Percentiles rank a stretch among this genome's conserved stretches.
Evolutionary conservation across 192 early-diverging fungal genomes (phyloP).

Genomic region (Coemansia sp.): DNA sequence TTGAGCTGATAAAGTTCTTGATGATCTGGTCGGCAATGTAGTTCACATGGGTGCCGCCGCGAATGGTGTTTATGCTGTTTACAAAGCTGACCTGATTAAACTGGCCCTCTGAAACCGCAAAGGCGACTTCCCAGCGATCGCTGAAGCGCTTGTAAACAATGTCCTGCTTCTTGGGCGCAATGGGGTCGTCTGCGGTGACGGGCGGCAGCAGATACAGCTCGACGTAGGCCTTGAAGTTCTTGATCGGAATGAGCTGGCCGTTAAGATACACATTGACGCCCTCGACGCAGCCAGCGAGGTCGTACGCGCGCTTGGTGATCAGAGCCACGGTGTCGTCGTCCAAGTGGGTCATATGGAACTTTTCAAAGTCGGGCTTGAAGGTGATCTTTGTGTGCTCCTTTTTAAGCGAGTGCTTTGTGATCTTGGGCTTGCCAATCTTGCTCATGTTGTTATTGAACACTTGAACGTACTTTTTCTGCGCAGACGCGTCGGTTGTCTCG

Average conservation of each 20-base stretch:
- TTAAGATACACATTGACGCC: slow-evolving; percentile 88
- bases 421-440: slow-evolving; percentile 67
- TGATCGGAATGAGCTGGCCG: slow-evolving; percentile 75
- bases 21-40: slow-evolving; percentile 81
- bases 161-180: slow-evolving; percentile 28
- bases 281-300: slow-evolving; percentile 81
- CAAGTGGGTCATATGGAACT: slow-evolving; percentile 84
- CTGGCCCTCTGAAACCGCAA: slow-evolving; percentile 89
- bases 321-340: slow-evolving; percentile 85
- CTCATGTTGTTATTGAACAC: slow-evolving; percentile 90
- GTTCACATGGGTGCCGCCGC: slow-evolving; percentile 89
- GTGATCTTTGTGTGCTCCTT: slow-evolving; percentile 89
- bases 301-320: slow-evolving; percentile 89
- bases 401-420: slow-evolving; percentile 62
- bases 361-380: slow-evolving; percentile 88
- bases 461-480: slow-evolving; percentile 77
- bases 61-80: slow-evolving; percentile 92
- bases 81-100: slow-evolving; percentile 96
- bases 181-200: slow-evolving; percentile 18
- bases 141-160: slow-evolving; percentile 74
- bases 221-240: slow-evolving; percentile 86
- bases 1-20: slow-evolving; percentile 60
- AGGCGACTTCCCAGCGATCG: slow-evolving; percentile 91
- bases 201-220: slow-evolving; percentile 66
- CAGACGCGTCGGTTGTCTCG: slow-evolving; percentile 78